Evolutionary conservation across 306 rosid species (phyloP).

Genomic region (Nissolia schottii): DNA sequence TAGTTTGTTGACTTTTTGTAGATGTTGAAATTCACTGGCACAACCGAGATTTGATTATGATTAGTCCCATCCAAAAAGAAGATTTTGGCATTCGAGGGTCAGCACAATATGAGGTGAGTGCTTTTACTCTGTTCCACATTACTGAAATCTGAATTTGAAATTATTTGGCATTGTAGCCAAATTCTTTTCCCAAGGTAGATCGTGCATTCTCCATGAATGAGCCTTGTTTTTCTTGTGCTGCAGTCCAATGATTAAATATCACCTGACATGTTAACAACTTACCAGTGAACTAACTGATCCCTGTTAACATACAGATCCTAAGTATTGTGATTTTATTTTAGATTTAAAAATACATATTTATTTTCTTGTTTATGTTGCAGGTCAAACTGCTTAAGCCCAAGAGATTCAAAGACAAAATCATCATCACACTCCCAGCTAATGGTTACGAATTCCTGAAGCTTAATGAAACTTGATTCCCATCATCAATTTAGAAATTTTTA

Average conservation of each 20-base stretch:
- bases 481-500: not conserved
- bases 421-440: slow-evolving; percentile 70
- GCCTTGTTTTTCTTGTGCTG: not conserved
- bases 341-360: slow-evolving; percentile 4
- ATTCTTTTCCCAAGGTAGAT: not conserved
- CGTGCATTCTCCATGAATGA: not conserved
- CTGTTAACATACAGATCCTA: not conserved
- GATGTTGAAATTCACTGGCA: slow-evolving; percentile 69
- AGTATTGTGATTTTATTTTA: slow-evolving; percentile 7
- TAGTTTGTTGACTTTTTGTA: slow-evolving; percentile 27
- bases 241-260: slow-evolving; percentile 6
- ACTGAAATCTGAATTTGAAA: slow-evolving; percentile 4
- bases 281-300: not conserved
- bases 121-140: not conserved
- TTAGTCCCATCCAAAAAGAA: slow-evolving; percentile 49
- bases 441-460: slow-evolving; percentile 41
- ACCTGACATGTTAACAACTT: not conserved
- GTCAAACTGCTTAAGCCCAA: slow-evolving; percentile 50
- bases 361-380: slow-evolving; percentile 33
- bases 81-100: slow-evolving; percentile 63
- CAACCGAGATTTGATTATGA: slow-evolving; percentile 40
- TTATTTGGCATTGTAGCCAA: not conserved
- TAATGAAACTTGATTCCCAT: slow-evolving; percentile 5
- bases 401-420: slow-evolving; percentile 60
- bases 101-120: slow-evolving; percentile 69